These are phyloP conservation scores for Xanthoconium purpureum DNA, from an alignment of 768 basidiomycete species.

Conservation along the genomic window DNA sequence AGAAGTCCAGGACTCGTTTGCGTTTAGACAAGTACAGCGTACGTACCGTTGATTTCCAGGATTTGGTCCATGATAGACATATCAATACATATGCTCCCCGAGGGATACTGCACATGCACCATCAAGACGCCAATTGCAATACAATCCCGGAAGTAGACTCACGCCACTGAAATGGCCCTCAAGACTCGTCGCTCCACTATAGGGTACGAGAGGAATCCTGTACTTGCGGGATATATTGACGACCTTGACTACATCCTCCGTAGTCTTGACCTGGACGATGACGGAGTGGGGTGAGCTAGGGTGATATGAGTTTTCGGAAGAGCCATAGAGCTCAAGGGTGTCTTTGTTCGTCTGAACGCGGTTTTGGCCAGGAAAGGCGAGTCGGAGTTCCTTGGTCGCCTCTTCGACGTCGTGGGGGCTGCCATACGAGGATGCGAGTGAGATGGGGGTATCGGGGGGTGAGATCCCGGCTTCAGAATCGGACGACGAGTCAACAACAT, in stretches of 20 bases:
- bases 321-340: slow-evolving; percentile 54
- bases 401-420: slow-evolving; percentile 42
- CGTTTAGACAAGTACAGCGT: slow-evolving; percentile 4
- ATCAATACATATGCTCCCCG: slow-evolving; percentile 66
- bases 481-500: neutral
- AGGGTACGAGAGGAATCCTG: slow-evolving; percentile 74
- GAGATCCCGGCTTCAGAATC: neutral
- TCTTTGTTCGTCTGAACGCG: slow-evolving; percentile 51
- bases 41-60: slow-evolving; percentile 51
- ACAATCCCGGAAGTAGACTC: slow-evolving; percentile 12
- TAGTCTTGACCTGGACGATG: slow-evolving; percentile 60
- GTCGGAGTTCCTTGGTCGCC: slow-evolving; percentile 53
- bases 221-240: slow-evolving; percentile 75
- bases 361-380: slow-evolving; percentile 43
- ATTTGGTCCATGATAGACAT: slow-evolving; percentile 66
- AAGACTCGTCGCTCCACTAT: slow-evolving; percentile 81
- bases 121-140: slow-evolving; percentile 3
- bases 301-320: slow-evolving; percentile 69
- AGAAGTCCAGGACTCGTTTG: neutral
- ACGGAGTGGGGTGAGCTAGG: slow-evolving; percentile 53
- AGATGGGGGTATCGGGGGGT: neutral
- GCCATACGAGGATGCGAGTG: slow-evolving; percentile 38
- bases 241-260: slow-evolving; percentile 79
- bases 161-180: slow-evolving; percentile 87
- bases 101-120: slow-evolving; percentile 28